These are phyloP conservation scores for Hymenoscyphus repandus DNA, from an alignment of 2,329 filamentous ascomycete genomes.

Conservation along the genomic window DNA sequence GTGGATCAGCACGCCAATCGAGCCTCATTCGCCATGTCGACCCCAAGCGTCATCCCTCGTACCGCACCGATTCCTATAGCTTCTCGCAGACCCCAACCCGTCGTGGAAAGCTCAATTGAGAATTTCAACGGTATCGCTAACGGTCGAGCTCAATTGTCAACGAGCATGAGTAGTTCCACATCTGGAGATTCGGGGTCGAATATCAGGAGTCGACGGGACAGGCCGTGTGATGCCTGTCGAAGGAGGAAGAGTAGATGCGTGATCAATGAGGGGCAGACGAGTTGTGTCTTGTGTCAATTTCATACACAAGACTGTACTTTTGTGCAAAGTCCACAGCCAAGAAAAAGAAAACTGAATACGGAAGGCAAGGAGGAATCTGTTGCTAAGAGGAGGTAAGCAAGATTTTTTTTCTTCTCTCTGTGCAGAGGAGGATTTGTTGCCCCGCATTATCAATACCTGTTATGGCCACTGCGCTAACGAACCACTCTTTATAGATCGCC, in stretches of 20 bases:
- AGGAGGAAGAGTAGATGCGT: slow-evolving; percentile 72
- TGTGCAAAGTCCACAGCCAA: slow-evolving; percentile 67
- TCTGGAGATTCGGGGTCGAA: slow-evolving; percentile 44
- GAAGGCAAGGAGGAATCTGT: slow-evolving; percentile 49
- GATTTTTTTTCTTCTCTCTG: slow-evolving; percentile 9
- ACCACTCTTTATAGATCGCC: slow-evolving; percentile 44
- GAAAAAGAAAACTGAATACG: slow-evolving; percentile 72
- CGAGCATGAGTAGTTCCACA: slow-evolving; percentile 47
- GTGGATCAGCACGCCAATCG: slow-evolving; percentile 16
- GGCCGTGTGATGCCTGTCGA: slow-evolving; percentile 69
- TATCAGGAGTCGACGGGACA: slow-evolving; percentile 42
- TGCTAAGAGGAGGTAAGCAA: slow-evolving; percentile 62
- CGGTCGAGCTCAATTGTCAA: slow-evolving; percentile 31
- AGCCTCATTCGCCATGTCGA: slow-evolving; percentile 34
- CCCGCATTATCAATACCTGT: slow-evolving; percentile 7
- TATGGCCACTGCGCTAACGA: slow-evolving; percentile 15
- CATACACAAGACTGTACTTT: slow-evolving; percentile 77
- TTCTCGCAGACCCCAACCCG: slow-evolving; percentile 46
- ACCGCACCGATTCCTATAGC: slow-evolving; percentile 64
- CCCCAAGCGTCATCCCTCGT: slow-evolving; percentile 48
- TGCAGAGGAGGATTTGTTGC: background rate
- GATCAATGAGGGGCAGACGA: slow-evolving; percentile 66
- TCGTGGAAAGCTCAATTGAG: slow-evolving; percentile 21
- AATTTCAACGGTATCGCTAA: slow-evolving; percentile 14
- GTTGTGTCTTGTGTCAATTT: slow-evolving; percentile 72